These are phyloP conservation scores for Phialophora tarda DNA, from an alignment of 2,329 filamentous ascomycete genomes.

Conservation along the genomic window DNA sequence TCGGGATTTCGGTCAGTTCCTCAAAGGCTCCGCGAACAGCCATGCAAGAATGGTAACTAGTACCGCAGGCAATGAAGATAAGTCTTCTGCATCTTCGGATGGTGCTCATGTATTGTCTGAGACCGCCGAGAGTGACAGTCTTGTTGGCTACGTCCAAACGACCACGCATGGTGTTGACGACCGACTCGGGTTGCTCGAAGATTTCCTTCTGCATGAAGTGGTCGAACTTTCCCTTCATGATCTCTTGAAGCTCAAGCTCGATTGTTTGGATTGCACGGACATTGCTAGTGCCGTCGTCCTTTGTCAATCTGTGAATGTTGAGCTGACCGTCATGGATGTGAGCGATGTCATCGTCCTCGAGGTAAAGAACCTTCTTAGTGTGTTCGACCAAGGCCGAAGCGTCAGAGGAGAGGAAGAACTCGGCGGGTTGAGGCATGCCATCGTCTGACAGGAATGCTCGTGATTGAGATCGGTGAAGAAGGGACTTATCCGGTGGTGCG, in stretches of 20 bases:
- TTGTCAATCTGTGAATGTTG: constrained; percentile 97
- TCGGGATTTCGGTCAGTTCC: constrained; percentile 96
- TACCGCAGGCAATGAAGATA: constrained; percentile 99
- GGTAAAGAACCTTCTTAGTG: constrained; percentile 99
- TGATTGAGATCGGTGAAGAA: constrained; percentile 97
- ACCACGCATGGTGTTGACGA: constrained; percentile 99
- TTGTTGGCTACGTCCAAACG: constrained; percentile 93
- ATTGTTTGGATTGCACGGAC: constrained; percentile 98
- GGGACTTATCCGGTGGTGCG: constrained; percentile 93
- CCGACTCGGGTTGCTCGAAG: constrained; percentile 98
- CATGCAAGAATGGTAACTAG: constrained; percentile 99
- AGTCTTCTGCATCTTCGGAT: constrained; percentile 96
- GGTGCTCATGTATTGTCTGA: constrained; percentile 93
- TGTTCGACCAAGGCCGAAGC: constrained; percentile 98
- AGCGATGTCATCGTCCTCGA: constrained; percentile 99
- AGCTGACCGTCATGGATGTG: constrained; percentile 99
- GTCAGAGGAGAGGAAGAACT: constrained; percentile 99
- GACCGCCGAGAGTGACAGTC: constrained; percentile 91
- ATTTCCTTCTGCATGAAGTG: constrained; percentile 99
- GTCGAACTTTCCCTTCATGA: constrained; percentile 99
- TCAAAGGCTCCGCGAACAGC: constrained; percentile 97
- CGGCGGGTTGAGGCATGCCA: constrained; percentile 94
- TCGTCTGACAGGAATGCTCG: constrained; percentile 99
- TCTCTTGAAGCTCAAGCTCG: constrained; percentile 98
- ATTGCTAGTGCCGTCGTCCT: constrained; percentile 95